These are phyloP conservation scores for Grosmannia huntii DNA, from an alignment of 2,329 filamentous ascomycete species.

Conservation along the genomic window DNA sequence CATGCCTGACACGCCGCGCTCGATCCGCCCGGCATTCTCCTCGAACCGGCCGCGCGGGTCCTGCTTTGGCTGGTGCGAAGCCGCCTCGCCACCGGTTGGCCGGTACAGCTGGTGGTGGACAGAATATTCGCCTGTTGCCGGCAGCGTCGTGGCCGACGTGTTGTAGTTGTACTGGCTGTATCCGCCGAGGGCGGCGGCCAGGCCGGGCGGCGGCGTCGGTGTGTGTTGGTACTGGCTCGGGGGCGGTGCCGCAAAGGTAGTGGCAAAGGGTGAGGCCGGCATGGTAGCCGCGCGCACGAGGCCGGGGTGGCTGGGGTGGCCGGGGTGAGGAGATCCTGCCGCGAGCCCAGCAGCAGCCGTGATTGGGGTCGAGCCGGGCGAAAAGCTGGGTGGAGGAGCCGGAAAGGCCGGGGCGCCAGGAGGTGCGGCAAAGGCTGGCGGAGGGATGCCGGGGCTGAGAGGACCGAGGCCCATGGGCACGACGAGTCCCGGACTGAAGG, in stretches of 20 bases:
- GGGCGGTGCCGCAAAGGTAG: background rate
- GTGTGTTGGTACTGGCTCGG: conserved; percentile 8
- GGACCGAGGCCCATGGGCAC: conserved; percentile 32
- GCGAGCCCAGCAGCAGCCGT: too few relatives aligned
- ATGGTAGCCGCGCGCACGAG: conserved; percentile 36
- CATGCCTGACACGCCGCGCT: conserved; percentile 59
- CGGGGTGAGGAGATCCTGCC: conserved; percentile 17
- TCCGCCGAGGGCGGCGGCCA: conserved; percentile 31
- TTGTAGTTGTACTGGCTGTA: conserved; percentile 41
- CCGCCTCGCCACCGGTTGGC: conserved; percentile 49
- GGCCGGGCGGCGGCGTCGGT: conserved; percentile 10
- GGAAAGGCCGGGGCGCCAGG: conserved; percentile 26
- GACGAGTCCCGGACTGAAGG: conserved; percentile 39
- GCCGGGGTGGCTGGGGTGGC: conserved; percentile 28
- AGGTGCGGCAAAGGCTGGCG: conserved; percentile 23
- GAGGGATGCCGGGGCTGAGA: conserved; percentile 25
- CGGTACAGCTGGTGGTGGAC: conserved; percentile 59
- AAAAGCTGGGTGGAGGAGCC: conserved; percentile 23
- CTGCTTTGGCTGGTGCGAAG: conserved; percentile 27
- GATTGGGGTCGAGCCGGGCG: too few relatives aligned
- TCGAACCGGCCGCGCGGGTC: conserved; percentile 44
- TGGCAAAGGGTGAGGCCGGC: conserved; percentile 24
- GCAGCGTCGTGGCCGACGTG: conserved; percentile 12
- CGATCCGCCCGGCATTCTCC: conserved; percentile 51
- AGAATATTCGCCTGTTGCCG: conserved; percentile 31